Percentiles rank a stretch among this genome's conserved stretches.
These are phyloP conservation scores for Meripilus lineatus DNA, from an alignment of 1,284 basidiomycete species.

Conservation along the genomic window DNA sequence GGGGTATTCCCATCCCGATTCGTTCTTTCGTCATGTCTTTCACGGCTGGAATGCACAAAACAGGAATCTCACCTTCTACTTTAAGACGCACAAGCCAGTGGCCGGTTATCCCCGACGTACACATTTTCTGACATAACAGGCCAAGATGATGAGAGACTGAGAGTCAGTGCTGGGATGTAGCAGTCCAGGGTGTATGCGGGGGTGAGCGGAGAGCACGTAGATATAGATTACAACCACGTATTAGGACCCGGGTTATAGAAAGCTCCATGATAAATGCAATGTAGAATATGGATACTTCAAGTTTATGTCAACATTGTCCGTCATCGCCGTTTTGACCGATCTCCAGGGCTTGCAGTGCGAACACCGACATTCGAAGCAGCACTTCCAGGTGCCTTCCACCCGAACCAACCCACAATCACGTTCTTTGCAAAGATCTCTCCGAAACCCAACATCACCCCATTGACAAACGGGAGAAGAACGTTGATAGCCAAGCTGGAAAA, in stretches of 20 bases:
- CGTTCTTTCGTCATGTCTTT: too few species aligned
- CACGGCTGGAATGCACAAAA: too few species aligned
- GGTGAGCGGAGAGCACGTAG: too few species aligned
- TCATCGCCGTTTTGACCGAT: background rate
- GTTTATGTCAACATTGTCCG: background rate
- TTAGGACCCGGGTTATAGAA: background rate
- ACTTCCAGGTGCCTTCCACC: conserved; percentile 33
- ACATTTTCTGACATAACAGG: too few species aligned
- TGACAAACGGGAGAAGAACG: conserved; percentile 89
- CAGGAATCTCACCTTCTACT: too few species aligned
- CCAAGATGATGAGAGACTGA: too few species aligned
- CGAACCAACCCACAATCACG: conserved; percentile 65
- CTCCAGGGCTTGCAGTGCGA: background rate
- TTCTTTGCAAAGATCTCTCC: conserved; percentile 97
- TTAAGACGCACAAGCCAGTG: too few species aligned
- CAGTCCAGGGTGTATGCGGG: too few species aligned
- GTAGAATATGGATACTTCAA: background rate
- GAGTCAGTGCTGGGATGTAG: too few species aligned
- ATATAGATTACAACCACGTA: too few species aligned
- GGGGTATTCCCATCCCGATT: too few species aligned
- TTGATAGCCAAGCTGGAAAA: conserved; percentile 88
- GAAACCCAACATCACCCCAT: conserved; percentile 97
- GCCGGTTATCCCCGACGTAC: too few species aligned
- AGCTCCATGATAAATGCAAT: background rate
- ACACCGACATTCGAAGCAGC: conserved; percentile 33